Evolutionary conservation across 768 basidiomycete species (phyloP).

Genomic region (Boletus huronensis): DNA sequence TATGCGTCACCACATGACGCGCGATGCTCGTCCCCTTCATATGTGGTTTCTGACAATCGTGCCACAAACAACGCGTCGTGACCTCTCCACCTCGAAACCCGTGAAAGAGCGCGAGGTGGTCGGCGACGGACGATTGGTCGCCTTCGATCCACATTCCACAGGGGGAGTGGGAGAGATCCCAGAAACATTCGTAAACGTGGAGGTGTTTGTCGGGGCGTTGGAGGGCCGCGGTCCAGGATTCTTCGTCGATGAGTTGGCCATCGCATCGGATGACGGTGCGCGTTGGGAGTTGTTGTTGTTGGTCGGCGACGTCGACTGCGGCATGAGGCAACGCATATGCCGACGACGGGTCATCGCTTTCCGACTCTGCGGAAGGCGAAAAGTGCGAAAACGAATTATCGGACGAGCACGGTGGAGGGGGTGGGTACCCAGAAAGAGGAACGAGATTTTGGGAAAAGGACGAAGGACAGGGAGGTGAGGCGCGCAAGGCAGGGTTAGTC

Average conservation of each 20-base stretch:
- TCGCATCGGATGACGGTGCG: slow-evolving; percentile 27
- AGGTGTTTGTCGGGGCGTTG: slow-evolving; percentile 21
- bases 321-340: slow-evolving; percentile 14
- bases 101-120: slow-evolving; percentile 32
- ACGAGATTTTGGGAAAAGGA: slow-evolving; percentile 9
- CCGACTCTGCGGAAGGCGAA: slow-evolving; percentile 24
- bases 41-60: slow-evolving; percentile 23
- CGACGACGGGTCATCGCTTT: slow-evolving; percentile 17
- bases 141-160: slow-evolving; percentile 36
- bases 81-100: slow-evolving; percentile 31
- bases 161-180: slow-evolving; percentile 23
- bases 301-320: slow-evolving; percentile 18
- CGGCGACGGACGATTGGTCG: slow-evolving; percentile 32
- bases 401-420: neutral
- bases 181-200: slow-evolving; percentile 32
- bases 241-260: slow-evolving; percentile 27
- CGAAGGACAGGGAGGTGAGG: slow-evolving; percentile 17
- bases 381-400: slow-evolving; percentile 14
- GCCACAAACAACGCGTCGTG: slow-evolving; percentile 31
- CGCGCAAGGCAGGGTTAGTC: slow-evolving; percentile 26
- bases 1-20: slow-evolving; percentile 32
- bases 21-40: slow-evolving; percentile 35
- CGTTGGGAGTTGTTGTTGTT: slow-evolving; percentile 2
- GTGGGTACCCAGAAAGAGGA: slow-evolving; percentile 19
- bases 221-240: slow-evolving; percentile 24